Conservation (phyloP, 805 yeast species). For the Debaryomyces prosopidis region DNA sequence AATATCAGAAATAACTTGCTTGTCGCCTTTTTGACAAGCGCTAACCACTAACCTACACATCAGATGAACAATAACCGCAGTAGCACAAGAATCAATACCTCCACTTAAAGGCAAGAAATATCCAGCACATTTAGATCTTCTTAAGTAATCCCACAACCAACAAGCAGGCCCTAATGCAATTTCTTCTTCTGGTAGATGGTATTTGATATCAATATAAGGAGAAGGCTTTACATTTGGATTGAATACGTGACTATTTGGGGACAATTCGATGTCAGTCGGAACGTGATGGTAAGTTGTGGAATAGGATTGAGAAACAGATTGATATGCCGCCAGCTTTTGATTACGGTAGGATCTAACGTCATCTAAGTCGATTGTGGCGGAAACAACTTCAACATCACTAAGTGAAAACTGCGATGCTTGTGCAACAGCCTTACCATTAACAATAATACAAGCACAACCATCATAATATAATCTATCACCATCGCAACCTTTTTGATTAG, state of each 20-base stretch:
- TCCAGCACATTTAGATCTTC: constrained; percentile 90
- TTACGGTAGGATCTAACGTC: constrained; percentile 84
- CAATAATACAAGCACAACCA: constrained; percentile 93
- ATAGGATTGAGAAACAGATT: constrained; percentile 48
- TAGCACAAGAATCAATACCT: constrained; percentile 97
- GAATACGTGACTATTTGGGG: constrained; percentile 60
- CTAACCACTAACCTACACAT: constrained; percentile 86
- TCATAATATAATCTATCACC: constrained; percentile 97
- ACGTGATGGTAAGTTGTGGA: constrained; percentile 51
- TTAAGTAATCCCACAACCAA: constrained; percentile 97
- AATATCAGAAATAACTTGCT: constrained; percentile 77
- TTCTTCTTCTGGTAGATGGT: constrained; percentile 90
- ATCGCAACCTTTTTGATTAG: constrained; percentile 97
- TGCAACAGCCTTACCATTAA: constrained; percentile 88
- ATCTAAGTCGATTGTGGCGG: constrained; percentile 93
- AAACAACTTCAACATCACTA: constrained; percentile 87
- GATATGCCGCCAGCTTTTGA: constrained; percentile 74
- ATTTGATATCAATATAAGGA: constrained; percentile 46
- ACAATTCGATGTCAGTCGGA: constrained; percentile 62
- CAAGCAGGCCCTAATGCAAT: constrained; percentile 98
- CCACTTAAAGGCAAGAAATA: constrained; percentile 93
- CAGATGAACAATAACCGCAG: constrained; percentile 89
- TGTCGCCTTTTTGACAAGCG: constrained; percentile 67
- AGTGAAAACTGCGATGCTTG: constrained; percentile 92
- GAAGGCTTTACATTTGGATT: constrained; percentile 66